Percentiles rank a stretch among this genome's conserved stretches.
phyloP scores from a whole-genome alignment of 768 basidiomycete species.

The Amanita subjunquillea region DNA sequence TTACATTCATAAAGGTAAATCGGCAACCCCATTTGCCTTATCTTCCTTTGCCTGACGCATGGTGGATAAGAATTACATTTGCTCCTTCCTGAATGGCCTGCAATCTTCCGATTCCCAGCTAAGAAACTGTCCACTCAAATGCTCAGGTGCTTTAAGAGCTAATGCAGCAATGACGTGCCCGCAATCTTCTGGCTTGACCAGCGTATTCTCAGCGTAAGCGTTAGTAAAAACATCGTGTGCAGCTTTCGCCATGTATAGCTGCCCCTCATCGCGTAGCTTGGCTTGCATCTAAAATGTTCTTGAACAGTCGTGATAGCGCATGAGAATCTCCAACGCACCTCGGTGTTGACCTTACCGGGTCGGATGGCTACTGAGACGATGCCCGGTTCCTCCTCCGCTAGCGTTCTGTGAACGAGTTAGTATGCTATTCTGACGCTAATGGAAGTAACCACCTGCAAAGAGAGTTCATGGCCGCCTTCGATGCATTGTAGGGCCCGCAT shows the following conservation, averaged over 20 bases:
- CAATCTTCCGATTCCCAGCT: constrained; percentile 73
- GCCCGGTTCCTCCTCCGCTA: constrained; percentile 75
- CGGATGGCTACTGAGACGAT: constrained; percentile 69
- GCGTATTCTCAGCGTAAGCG: constrained; percentile 50
- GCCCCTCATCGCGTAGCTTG: constrained; percentile 38
- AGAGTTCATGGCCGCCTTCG: constrained; percentile 87
- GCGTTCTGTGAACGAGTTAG: constrained; percentile 39
- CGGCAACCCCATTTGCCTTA: neutral
- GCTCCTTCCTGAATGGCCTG: constrained; percentile 34
- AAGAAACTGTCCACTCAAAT: constrained; percentile 68
- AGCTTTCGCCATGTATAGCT: constrained; percentile 38
- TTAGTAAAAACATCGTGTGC: constrained; percentile 51
- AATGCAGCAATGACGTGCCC: constrained; percentile 76
- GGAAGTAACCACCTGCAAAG: constrained; percentile 48
- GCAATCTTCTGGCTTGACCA: constrained; percentile 65
- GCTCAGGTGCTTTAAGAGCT: constrained; percentile 50
- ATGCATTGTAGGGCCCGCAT: constrained; percentile 78
- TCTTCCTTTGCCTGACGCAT: neutral
- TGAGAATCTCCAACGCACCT: constrained; percentile 30
- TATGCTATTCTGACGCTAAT: neutral
- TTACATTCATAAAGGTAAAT: neutral
- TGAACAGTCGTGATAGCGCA: neutral
- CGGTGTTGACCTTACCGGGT: constrained; percentile 84
- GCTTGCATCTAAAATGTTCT: constrained; percentile 57
- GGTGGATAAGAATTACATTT: neutral